These are phyloP conservation scores for Notholithocarpus densiflorus DNA, from an alignment of 306 rosid species.

Conservation along the genomic window DNA sequence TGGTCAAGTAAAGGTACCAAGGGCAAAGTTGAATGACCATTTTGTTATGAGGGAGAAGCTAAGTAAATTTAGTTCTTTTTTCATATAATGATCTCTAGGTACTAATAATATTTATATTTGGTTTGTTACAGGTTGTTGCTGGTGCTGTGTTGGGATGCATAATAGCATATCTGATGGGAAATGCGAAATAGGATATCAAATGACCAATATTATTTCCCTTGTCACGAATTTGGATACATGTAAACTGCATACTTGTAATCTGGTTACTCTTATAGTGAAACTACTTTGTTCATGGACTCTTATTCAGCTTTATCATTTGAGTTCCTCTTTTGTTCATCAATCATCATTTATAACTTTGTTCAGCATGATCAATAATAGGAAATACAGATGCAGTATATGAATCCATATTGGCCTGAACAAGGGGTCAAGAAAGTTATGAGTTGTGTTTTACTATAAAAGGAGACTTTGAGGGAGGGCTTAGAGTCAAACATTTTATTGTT, in stretches of 20 bases:
- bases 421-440: background rate
- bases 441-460: background rate
- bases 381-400: background rate
- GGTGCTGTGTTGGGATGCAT: conserved; percentile 81
- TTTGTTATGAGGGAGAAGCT: background rate
- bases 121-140: conserved; percentile 58
- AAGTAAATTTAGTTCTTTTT: background rate
- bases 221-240: conserved; percentile 9
- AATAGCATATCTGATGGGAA: conserved; percentile 54
- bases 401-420: background rate
- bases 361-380: background rate
- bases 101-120: background rate
- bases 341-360: background rate
- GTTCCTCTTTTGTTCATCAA: background rate
- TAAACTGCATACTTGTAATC: conserved; percentile 1
- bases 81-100: background rate
- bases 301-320: background rate
- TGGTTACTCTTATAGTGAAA: background rate
- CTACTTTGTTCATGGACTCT: background rate
- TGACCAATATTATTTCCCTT: conserved; percentile 13
- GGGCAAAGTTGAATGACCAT: background rate
- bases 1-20: background rate
- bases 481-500: too few relatives aligned
- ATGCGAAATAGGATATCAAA: conserved; percentile 22
- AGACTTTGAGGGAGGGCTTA: background rate